Base-by-base conservation (phyloP, 2,329 filamentous ascomycete species). In the Trematosphaeria pertusa region DNA sequence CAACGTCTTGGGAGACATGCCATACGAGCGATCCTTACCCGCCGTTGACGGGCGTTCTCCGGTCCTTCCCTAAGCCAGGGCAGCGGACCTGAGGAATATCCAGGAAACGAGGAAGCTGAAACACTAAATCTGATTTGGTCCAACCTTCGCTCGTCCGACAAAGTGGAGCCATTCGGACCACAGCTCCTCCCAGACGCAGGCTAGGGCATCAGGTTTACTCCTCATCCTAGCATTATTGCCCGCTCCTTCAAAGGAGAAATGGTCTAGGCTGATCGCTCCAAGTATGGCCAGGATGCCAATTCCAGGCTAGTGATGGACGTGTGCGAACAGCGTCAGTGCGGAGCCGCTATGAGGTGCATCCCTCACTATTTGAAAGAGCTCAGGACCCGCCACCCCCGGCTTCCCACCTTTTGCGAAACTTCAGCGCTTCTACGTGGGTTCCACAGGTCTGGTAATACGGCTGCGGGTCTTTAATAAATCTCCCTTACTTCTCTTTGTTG, bases 281-380 rank as follows among this genome's bases (percentile, higher is more conserved):
- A 43, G 41, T 26, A 45, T 14, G 20, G 37, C 30, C 14, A 43
- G 20, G n/a, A 26, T 42, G 37, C 41, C 30, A 38, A 3, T 36
- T 12, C n/a, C 19, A 35, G 6, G 34, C 46, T 40, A 49, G 37
- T n/a, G 20, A 33, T 42, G 30, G 32, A 10, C 19, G 21, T 41
- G 9, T 43, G 7, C 20, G 24, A 8, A n/a, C 28, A 35, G 37
- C 31, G 43, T 47, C 56, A n/a, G 53, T 52, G 42, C 53, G 43
- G 50, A 52, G 32, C 56, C 53, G 50, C 49, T 43, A 30, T 32
- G 38, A 20, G 30, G 24, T 46, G 41, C 18, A 36, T 35, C 47
- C 18, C n/a, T 41, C 46, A 37, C 46, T 54, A 62, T 55, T 50
- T 55, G 32, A 56, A 40, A 46, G 35, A 42, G 47, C 26, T 19